These are phyloP conservation scores for Macaranga tanarius DNA, from an alignment of 441 rosid species.

Conservation along the genomic window DNA sequence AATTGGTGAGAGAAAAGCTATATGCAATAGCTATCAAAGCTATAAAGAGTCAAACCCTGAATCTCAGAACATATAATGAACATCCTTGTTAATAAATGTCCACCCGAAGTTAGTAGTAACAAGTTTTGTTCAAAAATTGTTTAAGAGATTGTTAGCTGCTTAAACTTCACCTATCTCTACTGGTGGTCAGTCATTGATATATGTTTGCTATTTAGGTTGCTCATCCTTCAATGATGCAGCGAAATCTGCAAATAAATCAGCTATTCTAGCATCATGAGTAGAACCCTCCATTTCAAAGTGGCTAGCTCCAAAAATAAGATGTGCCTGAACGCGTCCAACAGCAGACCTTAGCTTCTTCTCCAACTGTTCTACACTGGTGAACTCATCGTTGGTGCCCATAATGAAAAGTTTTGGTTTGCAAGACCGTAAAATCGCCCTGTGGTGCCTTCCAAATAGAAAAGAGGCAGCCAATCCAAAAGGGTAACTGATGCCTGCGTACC, in stretches of 20 bases:
- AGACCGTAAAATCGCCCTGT: conserved; percentile 62
- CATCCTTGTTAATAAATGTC: background rate
- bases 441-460: conserved; percentile 70
- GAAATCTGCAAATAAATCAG: conserved; percentile 47
- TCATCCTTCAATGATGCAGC: conserved; percentile 32
- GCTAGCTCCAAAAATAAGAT: conserved; percentile 69
- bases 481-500: conserved; percentile 74
- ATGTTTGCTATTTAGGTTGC: background rate
- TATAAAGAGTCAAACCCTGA: background rate
- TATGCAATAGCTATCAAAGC: too few relatives aligned
- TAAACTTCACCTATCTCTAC: background rate
- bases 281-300: conserved; percentile 93
- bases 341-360: conserved; percentile 64
- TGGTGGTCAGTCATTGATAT: background rate
- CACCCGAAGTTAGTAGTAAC: background rate
- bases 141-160: background rate
- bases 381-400: conserved; percentile 82
- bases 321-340: conserved; percentile 54
- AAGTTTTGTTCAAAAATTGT: background rate
- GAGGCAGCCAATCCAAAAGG: conserved; percentile 78
- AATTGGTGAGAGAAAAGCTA: too few relatives aligned
- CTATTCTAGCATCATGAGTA: conserved; percentile 66
- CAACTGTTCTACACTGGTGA: conserved; percentile 74
- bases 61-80: background rate
- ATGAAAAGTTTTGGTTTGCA: conserved; percentile 75